A percentile compares a stretch with the other conserved stretches of the same genome.
These are phyloP conservation scores for Otatea glauca DNA, from an alignment of 176 grass and related monocot species.

Conservation along the genomic window DNA sequence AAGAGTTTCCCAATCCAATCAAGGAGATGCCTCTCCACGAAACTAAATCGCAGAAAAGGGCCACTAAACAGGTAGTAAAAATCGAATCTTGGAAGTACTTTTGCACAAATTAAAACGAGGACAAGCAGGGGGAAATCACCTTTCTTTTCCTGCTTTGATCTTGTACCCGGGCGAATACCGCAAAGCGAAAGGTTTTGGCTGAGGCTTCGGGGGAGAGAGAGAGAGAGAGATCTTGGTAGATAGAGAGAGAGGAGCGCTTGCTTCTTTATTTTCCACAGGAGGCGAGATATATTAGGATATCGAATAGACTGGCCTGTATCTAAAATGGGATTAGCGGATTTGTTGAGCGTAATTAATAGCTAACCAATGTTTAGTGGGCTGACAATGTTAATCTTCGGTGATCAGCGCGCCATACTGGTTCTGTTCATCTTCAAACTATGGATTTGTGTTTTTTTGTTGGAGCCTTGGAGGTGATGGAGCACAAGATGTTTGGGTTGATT, in stretches of 20 bases:
- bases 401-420: not conserved
- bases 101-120: slow-evolving; percentile 15
- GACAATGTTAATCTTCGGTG: not conserved
- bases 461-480: not conserved
- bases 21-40: not conserved
- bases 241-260: not conserved
- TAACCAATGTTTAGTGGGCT: not conserved
- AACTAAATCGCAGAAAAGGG: not conserved
- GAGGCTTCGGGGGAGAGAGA: not conserved
- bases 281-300: slow-evolving; percentile 4
- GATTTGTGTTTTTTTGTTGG: not conserved
- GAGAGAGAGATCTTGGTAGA: not conserved
- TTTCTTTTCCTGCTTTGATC: slow-evolving; percentile 15
- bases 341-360: not conserved
- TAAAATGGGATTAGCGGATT: not conserved
- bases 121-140: slow-evolving; percentile 11
- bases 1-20: not conserved
- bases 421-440: not conserved
- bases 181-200: not conserved
- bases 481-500: not conserved
- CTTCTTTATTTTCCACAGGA: slow-evolving; percentile 4
- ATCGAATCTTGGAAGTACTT: slow-evolving; percentile 23
- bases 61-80: slow-evolving; percentile 6
- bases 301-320: not conserved
- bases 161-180: slow-evolving; percentile 7